Percentiles rank a stretch among this genome's conserved stretches.
Evolutionary conservation across 176 grass and related monocot genomes (phyloP).

Genomic region (Tuctoria greenei): DNA sequence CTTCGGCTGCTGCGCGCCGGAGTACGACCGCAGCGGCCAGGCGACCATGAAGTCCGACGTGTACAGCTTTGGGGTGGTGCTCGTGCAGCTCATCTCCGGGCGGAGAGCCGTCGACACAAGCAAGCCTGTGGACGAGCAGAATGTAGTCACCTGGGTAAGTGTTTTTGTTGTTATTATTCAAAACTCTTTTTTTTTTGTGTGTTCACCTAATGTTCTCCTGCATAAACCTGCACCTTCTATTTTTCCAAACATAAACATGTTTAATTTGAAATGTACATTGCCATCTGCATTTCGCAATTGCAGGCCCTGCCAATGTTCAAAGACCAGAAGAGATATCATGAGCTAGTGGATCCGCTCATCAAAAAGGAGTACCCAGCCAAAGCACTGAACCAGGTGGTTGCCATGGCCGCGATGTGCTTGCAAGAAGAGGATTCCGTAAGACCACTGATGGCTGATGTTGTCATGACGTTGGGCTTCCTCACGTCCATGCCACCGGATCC

Average conservation of each 20-base stretch:
- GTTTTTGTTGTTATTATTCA: neutral
- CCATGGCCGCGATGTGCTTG: conserved; percentile 93
- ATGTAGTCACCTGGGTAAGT: conserved; percentile 84
- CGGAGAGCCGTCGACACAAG: conserved; percentile 67
- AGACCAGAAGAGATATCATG: conserved; percentile 83
- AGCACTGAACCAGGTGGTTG: conserved; percentile 77
- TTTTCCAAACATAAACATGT: neutral
- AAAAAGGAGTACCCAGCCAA: conserved; percentile 65
- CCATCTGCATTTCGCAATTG: neutral
- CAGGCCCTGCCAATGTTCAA: conserved; percentile 85
- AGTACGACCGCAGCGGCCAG: conserved; percentile 73
- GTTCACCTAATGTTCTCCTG: neutral
- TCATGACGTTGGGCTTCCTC: conserved; percentile 85
- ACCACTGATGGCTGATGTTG: conserved; percentile 76
- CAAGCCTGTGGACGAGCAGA: conserved; percentile 68
- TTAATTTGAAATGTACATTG: neutral
- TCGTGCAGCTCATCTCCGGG: conserved; percentile 88
- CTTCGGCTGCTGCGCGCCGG: conserved; percentile 74
- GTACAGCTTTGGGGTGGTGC: conserved; percentile 91
- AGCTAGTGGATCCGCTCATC: conserved; percentile 79
- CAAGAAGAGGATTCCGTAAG: conserved; percentile 84
- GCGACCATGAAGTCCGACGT: conserved; percentile 83
- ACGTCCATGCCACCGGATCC: conserved; percentile 34
- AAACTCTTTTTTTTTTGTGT: neutral
- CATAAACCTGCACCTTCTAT: neutral